A percentile compares a stretch with the other conserved stretches of the same genome.
Conservation (phyloP, 371 early-diverging fungal genomes). For the Amoeboaphelidium occidentale region DNA sequence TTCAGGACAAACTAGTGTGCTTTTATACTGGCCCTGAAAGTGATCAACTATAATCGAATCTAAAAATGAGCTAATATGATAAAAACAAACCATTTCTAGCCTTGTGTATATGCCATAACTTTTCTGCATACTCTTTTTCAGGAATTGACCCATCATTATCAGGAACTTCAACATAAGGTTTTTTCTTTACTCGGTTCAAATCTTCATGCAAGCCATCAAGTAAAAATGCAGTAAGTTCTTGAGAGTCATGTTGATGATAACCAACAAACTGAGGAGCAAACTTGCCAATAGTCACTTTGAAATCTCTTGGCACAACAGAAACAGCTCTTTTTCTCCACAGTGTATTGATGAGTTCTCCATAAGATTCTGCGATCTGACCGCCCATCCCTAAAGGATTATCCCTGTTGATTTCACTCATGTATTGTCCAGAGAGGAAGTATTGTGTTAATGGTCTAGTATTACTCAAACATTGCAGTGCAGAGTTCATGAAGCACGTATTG, state of each 20-base stretch:
- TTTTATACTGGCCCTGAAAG: constrained; percentile 60
- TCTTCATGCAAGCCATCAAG: constrained; percentile 54
- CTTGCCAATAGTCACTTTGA: constrained; percentile 17
- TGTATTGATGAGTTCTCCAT: constrained; percentile 30
- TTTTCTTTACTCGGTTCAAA: constrained; percentile 33
- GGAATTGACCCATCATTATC: constrained; percentile 34
- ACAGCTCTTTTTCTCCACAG: constrained; percentile 25
- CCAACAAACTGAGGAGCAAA: constrained; percentile 38
- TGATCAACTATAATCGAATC: constrained; percentile 45
- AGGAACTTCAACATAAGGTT: constrained; percentile 43
- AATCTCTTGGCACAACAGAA: constrained; percentile 1
- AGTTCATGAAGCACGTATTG: constrained; percentile 74
- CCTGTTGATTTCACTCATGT: constrained; percentile 19
- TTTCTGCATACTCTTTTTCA: constrained; percentile 25
- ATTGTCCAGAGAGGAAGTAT: constrained; percentile 20
- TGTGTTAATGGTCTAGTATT: constrained; percentile 31
- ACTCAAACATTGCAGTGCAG: constrained; percentile 47
- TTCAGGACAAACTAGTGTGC: constrained; percentile 35
- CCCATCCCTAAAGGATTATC: constrained; percentile 32
- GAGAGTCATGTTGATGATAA: constrained; percentile 45
- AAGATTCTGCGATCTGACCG: constrained; percentile 36
- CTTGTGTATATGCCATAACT: constrained; percentile 30
- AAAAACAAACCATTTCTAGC: constrained; percentile 36
- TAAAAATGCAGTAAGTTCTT: constrained; percentile 40
- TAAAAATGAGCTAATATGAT: no score